phyloP scores from a whole-genome alignment of 106 monocot genomes.

The Dactylorhiza incarnata region DNA sequence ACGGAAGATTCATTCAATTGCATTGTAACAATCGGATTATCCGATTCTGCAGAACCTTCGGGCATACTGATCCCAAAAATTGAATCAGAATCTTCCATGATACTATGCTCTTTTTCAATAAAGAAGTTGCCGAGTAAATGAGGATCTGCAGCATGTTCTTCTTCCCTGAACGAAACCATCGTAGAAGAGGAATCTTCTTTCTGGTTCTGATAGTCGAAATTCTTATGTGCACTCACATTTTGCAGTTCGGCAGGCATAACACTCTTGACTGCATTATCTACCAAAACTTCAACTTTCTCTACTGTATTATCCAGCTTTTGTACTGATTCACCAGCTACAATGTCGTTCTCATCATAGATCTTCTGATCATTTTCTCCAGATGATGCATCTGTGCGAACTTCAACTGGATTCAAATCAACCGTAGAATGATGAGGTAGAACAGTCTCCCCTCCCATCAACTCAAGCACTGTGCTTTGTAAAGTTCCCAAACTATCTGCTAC shows the following conservation, averaged over 20 bases:
- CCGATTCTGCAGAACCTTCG: neutral
- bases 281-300: neutral
- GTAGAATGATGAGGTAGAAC: neutral
- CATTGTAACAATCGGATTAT: neutral
- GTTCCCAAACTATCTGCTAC: neutral
- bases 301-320: neutral
- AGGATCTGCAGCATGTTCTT: neutral
- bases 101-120: neutral
- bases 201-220: neutral
- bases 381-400: neutral
- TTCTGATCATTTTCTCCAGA: neutral
- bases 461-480: neutral
- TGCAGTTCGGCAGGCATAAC: neutral
- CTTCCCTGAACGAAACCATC: slow-evolving; percentile 1
- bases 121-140: neutral
- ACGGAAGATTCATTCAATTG: neutral
- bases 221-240: neutral
- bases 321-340: slow-evolving; percentile 1
- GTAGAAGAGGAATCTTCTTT: neutral
- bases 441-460: neutral
- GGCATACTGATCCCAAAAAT: neutral
- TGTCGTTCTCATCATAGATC: neutral
- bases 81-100: slow-evolving; percentile 4
- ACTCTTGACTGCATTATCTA: neutral
- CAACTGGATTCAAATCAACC: neutral